Base-by-base conservation (phyloP, 2,329 filamentous ascomycete genomes). In the Penicillium sp. region DNA sequence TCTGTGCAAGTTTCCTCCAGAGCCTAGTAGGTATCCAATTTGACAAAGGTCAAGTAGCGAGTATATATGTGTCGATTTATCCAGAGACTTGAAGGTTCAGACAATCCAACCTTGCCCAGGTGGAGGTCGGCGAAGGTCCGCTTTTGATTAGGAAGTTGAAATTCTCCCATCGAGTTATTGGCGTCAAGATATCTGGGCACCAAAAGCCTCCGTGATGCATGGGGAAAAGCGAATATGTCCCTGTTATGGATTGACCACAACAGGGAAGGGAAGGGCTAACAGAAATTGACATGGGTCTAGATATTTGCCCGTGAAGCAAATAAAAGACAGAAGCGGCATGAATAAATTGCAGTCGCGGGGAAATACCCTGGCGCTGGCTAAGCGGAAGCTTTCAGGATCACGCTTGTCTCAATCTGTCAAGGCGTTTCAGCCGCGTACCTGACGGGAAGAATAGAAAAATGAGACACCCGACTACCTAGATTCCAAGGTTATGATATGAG, bases 181-280 rank as follows among this genome's bases (percentile, higher is more conserved):
- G 24, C 18, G 34, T 4, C 14, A 39, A 36, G 13, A 11, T 13
- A 36, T n/a, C 4, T 36, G 34, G 34, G 34, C 34, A 36, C 13
- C 5, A 36, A 13, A 22, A 36, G 36, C 31, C 5, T 43, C 59
- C 60, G 60, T 62, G 59, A 52, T 61, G 49, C 60, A 56, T 61
- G 45, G 29, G 60, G 60, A 54, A 56, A 47, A 43, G 42, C 50
- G 38, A 51, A 48, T 50, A 32, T 44, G 54, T 47, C 34, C 31
- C n/a, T n/a, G 27, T 24, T n/a, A n/a, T n/a, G 11, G 16, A 13
- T 11, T 27, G 8, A 14, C 14, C 9, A 27, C 27, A 18, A 43
- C 16, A 27, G 29, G 44, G 4, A 5, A 27, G 7, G n/a, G 36
- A 24, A 6, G 13, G 11, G 13, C 27, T 4, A 11, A 24, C n/a